Evolutionary conservation across 768 basidiomycete genomes (phyloP).

Genomic region (Tubosaeta sp.): DNA sequence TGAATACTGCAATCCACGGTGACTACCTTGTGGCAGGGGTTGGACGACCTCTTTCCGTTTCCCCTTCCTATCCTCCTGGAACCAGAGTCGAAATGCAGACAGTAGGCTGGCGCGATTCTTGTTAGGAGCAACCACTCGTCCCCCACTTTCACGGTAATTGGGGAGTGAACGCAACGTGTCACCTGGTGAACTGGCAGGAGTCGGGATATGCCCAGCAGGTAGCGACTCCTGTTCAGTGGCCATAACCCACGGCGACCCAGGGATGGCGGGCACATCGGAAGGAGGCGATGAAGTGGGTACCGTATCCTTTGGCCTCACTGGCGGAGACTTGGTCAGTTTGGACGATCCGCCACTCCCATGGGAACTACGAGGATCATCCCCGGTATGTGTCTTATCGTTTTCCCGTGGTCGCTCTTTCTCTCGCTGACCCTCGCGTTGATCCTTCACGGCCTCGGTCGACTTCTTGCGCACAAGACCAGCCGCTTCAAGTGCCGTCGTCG

Average conservation of each 20-base stretch:
- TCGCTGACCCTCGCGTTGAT: conserved; percentile 49
- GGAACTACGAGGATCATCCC: conserved; percentile 59
- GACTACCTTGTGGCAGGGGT: conserved; percentile 18
- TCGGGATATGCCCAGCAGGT: conserved; percentile 34
- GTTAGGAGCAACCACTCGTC: conserved; percentile 34
- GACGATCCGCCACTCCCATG: conserved; percentile 56
- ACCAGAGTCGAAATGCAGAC: conserved; percentile 85
- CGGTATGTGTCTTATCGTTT: conserved; percentile 38
- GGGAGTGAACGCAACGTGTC: conserved; percentile 48
- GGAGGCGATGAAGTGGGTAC: conserved; percentile 45
- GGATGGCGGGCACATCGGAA: conserved; percentile 33
- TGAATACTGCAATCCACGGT: conserved; percentile 20
- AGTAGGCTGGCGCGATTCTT: conserved; percentile 78
- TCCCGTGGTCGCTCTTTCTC: conserved; percentile 42
- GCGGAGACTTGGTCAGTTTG: conserved; percentile 69
- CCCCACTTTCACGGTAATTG: conserved; percentile 31
- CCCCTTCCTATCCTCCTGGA: conserved; percentile 85
- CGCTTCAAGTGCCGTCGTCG: conserved; percentile 85
- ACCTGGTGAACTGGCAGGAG: conserved; percentile 52
- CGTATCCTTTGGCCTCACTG: conserved; percentile 49
- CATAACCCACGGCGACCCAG: conserved; percentile 74
- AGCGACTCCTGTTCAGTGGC: conserved; percentile 42
- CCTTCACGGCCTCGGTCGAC: conserved; percentile 67
- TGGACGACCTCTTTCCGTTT: conserved; percentile 60
- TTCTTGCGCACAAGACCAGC: conserved; percentile 82